Evolutionary conservation across 1,284 basidiomycete species (phyloP).

Genomic region (Tremellales sp.): DNA sequence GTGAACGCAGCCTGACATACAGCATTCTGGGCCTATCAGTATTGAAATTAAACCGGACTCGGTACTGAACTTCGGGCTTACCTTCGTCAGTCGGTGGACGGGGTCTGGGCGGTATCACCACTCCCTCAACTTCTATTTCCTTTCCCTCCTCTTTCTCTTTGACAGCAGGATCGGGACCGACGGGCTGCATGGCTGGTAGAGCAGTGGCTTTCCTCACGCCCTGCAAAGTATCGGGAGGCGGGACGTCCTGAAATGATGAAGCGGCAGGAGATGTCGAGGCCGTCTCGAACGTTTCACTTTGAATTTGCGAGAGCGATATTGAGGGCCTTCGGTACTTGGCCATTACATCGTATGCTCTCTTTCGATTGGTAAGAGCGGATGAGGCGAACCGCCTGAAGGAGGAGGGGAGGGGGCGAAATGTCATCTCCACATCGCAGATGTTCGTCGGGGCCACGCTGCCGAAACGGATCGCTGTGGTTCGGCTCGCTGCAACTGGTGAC

Average conservation of each 20-base stretch:
- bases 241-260: slow-evolving; percentile 23
- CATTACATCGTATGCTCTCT: slow-evolving; percentile 5
- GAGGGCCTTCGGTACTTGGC: neutral
- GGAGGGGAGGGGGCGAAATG: no score
- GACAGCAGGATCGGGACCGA: neutral
- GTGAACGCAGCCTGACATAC: slow-evolving; percentile 84
- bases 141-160: slow-evolving; percentile 7
- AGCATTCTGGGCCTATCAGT: slow-evolving; percentile 64
- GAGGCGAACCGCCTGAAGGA: no score
- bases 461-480: no score
- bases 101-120: slow-evolving; percentile 36
- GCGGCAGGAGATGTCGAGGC: slow-evolving; percentile 18
- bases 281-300: slow-evolving; percentile 16
- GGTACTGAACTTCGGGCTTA: slow-evolving; percentile 11
- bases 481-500: no score
- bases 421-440: no score
- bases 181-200: slow-evolving; percentile 22
- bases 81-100: slow-evolving; percentile 40
- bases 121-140: slow-evolving; percentile 29
- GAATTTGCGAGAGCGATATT: no score
- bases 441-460: no score
- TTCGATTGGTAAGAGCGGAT: no score
- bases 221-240: slow-evolving; percentile 8
- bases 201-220: slow-evolving; percentile 5
- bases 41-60: neutral